Conservation (phyloP, 441 rosid species). For the Jatropha podagrica region DNA sequence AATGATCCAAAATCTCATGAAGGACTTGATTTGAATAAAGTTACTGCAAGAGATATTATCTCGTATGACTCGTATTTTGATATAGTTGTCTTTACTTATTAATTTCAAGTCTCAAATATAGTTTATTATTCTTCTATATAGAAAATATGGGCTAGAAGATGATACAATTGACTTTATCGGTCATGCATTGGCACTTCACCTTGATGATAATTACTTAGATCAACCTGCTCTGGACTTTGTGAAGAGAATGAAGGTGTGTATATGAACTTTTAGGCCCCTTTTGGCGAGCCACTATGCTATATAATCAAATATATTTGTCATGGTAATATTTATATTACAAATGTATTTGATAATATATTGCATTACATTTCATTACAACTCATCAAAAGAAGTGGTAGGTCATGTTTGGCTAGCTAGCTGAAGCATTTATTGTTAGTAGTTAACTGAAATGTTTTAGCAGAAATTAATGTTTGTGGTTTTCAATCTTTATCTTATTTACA, state of each 20-base stretch:
- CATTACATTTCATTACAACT: no score
- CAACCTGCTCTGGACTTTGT: constrained; percentile 80
- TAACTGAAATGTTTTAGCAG: neutral
- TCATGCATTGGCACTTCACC: constrained; percentile 86
- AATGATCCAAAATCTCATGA: constrained; percentile 81
- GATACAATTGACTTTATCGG: constrained; percentile 87
- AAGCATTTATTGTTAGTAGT: neutral
- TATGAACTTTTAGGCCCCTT: neutral
- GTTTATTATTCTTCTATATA: neutral
- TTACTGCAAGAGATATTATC: constrained; percentile 70
- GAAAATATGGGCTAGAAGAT: constrained; percentile 85
- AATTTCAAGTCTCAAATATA: neutral
- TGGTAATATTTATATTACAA: no score
- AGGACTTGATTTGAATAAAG: constrained; percentile 79
- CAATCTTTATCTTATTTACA: neutral
- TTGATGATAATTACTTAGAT: constrained; percentile 63
- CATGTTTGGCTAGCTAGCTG: no score
- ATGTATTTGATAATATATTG: no score
- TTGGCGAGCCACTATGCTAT: no score
- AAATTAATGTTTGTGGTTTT: neutral
- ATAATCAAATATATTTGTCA: no score
- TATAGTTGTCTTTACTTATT: no score
- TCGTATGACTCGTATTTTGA: constrained; percentile 39
- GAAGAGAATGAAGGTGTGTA: constrained; percentile 83
- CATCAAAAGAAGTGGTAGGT: no score